Conservation (phyloP, 352 stramenopile genomes). For the Nothophytophthora sp. region DNA sequence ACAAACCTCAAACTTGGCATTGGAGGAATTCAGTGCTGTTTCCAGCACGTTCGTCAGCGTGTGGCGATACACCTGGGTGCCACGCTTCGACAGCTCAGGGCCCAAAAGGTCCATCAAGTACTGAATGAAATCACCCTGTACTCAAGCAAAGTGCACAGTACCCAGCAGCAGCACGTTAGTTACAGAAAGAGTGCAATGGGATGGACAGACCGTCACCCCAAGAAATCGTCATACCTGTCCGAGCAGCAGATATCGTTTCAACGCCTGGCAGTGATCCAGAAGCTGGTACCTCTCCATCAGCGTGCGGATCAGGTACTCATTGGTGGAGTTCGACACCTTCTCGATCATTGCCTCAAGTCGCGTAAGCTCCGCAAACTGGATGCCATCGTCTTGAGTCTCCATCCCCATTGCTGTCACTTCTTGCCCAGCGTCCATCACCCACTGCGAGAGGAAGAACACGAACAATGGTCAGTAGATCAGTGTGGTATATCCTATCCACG, state of each 20-base stretch:
- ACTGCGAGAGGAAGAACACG: constrained; percentile 31
- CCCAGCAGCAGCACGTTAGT: not conserved
- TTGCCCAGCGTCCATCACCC: constrained; percentile 71
- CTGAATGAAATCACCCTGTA: constrained; percentile 96
- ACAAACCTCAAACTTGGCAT: constrained; percentile 93
- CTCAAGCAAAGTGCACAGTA: constrained; percentile 1
- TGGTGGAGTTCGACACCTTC: constrained; percentile 78
- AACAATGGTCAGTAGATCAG: not conserved
- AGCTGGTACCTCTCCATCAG: constrained; percentile 94
- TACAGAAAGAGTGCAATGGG: not conserved
- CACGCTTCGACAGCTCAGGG: constrained; percentile 89
- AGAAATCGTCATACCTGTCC: constrained; percentile 74
- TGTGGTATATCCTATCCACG: no score
- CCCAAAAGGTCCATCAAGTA: constrained; percentile 95
- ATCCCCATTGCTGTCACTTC: constrained; percentile 41
- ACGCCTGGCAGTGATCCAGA: constrained; percentile 92
- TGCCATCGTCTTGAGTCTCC: constrained; percentile 55
- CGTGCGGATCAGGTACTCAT: constrained; percentile 91
- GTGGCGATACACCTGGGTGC: constrained; percentile 94
- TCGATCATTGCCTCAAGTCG: constrained; percentile 81
- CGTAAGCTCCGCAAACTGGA: constrained; percentile 71
- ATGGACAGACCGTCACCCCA: not conserved
- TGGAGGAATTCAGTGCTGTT: constrained; percentile 93
- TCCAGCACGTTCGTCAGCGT: constrained; percentile 95
- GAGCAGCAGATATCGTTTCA: constrained; percentile 99